Percentiles rank a stretch among this genome's conserved stretches.
Conservation (phyloP, 139 green algal genomes). For the Micromonas pusilla region DNA sequence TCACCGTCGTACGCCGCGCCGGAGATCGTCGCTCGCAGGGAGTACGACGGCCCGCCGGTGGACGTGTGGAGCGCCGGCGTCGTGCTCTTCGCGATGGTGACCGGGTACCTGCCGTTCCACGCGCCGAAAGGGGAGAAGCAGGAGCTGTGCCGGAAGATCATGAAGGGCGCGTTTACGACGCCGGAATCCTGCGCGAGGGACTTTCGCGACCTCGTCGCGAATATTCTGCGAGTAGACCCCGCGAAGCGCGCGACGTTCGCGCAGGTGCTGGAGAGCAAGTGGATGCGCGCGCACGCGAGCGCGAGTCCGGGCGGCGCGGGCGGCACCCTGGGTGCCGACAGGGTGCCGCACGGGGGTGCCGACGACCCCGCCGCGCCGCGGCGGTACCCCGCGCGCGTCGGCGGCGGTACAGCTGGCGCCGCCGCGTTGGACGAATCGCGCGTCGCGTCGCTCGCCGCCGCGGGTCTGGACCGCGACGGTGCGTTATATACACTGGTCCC, state of each 20-base stretch:
- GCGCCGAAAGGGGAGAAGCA: conserved; percentile 40
- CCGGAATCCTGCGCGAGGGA: conserved; percentile 45
- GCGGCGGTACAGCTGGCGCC: no score
- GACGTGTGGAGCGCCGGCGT: conserved; percentile 79
- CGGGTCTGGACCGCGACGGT: conserved; percentile 28
- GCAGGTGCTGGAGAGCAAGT: not conserved
- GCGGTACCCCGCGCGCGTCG: conserved; percentile 47
- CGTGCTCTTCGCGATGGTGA: conserved; percentile 81
- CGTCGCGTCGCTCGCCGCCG: conserved; percentile 33
- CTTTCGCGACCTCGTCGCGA: conserved; percentile 47
- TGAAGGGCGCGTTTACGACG: conserved; percentile 50
- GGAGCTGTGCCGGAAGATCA: conserved; percentile 70
- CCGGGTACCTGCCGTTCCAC: conserved; percentile 39
- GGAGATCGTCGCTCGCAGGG: conserved; percentile 36
- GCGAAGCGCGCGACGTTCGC: conserved; percentile 46
- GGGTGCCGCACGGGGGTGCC: no score
- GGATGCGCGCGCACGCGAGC: not conserved
- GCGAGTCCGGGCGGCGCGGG: not conserved
- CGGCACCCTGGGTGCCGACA: no score
- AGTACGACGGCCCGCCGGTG: conserved; percentile 48
- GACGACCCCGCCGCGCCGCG: conserved; percentile 34
- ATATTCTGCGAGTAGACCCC: conserved; percentile 71
- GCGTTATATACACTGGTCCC: no score
- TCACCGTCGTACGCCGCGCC: conserved; percentile 37
- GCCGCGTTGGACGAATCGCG: conserved; percentile 30